Evolutionary conservation across 2,329 filamentous ascomycete genomes (phyloP).

Genomic region (Ascochyta rabiei): DNA sequence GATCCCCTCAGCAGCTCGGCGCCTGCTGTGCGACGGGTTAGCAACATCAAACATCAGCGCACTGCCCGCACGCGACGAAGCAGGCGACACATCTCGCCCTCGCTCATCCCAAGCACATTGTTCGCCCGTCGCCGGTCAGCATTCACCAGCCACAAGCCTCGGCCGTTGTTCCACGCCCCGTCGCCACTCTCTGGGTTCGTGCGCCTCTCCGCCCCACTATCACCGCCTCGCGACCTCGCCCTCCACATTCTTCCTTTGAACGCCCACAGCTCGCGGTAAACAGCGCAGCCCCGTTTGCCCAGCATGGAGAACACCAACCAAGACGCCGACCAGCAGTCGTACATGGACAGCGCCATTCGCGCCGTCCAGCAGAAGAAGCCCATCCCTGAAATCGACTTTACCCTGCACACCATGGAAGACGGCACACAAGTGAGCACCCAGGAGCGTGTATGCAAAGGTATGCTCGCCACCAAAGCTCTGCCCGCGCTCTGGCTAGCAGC

Average conservation of each 20-base stretch:
- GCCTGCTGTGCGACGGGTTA: constrained; percentile 21
- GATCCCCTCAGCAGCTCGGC: constrained; percentile 16
- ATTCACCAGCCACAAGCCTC: constrained; percentile 32
- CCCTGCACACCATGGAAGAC: constrained; percentile 98
- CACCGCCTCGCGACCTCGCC: constrained; percentile 35
- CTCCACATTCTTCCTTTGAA: constrained; percentile 27
- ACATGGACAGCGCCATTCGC: constrained; percentile 84
- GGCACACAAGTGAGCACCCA: constrained; percentile 91
- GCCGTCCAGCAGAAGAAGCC: constrained; percentile 95
- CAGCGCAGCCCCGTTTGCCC: constrained; percentile 24
- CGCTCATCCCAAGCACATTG: constrained; percentile 1
- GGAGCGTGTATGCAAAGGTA: constrained; percentile 99
- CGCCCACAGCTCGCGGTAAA: constrained; percentile 31
- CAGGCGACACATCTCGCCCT: constrained; percentile 15
- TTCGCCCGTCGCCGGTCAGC: constrained; percentile 16
- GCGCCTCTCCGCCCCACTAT: constrained; percentile 40
- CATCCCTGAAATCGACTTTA: constrained; percentile 97
- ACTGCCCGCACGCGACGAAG: constrained; percentile 42
- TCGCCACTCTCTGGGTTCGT: constrained; percentile 36
- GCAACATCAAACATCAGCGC: constrained; percentile 32
- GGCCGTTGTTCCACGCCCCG: constrained; percentile 36
- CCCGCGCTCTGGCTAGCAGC: constrained; percentile 12
- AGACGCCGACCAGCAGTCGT: constrained; percentile 49
- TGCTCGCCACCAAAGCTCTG: constrained; percentile 13
- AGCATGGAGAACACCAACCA: constrained; percentile 46